These are phyloP conservation scores for Pseudozyma sp. DNA, from an alignment of 1,284 basidiomycete species.

Conservation along the genomic window DNA sequence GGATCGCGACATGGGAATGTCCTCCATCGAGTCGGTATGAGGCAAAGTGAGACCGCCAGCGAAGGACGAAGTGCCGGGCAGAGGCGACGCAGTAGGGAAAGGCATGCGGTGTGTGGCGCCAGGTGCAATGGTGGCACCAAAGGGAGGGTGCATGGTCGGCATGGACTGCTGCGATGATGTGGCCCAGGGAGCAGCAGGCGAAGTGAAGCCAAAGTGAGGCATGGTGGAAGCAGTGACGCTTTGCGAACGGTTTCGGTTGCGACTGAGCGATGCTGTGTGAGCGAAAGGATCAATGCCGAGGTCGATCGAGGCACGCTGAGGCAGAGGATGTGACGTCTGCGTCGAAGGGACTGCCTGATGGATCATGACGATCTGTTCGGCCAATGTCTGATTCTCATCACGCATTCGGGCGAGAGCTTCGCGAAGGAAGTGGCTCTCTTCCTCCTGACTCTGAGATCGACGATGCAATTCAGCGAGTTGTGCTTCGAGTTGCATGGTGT, in stretches of 20 bases:
- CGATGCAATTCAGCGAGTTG: constrained; percentile 49
- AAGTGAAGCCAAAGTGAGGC: constrained; percentile 23
- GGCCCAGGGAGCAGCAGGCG: constrained; percentile 25
- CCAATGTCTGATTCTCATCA: constrained; percentile 40
- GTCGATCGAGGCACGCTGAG: constrained; percentile 40
- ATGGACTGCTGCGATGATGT: constrained; percentile 20
- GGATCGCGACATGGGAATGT: constrained; percentile 21
- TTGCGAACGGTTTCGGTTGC: constrained; percentile 38
- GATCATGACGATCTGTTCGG: constrained; percentile 39
- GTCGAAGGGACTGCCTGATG: constrained; percentile 38
- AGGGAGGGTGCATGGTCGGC: constrained; percentile 14
- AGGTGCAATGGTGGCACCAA: constrained; percentile 25
- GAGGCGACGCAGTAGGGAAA: constrained; percentile 14
- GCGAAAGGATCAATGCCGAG: constrained; percentile 30
- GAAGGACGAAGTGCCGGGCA: constrained; percentile 12
- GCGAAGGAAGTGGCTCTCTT: constrained; percentile 41
- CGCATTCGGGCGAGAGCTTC: constrained; percentile 49
- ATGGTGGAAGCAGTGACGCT: constrained; percentile 29
- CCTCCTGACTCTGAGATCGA: constrained; percentile 46
- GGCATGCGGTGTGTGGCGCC: constrained; percentile 27
- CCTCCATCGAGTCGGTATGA: constrained; percentile 14
- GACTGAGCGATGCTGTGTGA: constrained; percentile 14
- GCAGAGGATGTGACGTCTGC: constrained; percentile 35
- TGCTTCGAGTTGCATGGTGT: constrained; percentile 51
- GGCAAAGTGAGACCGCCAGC: constrained; percentile 22